Evolutionary conservation across 768 basidiomycete genomes (phyloP).

Genomic region (Mycena rebaudengoi): DNA sequence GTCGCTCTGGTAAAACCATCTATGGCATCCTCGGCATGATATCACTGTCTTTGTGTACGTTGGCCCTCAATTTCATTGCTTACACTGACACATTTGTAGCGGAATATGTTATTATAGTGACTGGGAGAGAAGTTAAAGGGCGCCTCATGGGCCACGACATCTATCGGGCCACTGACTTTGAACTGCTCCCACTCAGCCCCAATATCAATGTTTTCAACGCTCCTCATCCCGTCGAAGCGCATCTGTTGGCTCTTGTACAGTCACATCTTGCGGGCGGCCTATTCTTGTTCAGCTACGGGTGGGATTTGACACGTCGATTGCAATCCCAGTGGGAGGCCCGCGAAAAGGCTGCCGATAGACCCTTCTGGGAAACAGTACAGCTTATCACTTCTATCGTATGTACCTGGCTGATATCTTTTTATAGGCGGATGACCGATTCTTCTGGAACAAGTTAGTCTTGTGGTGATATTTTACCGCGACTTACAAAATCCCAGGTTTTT

Average conservation of each 20-base stretch:
- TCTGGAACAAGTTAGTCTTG: conserved; percentile 85
- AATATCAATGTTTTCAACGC: conserved; percentile 71
- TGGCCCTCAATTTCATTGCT: background rate
- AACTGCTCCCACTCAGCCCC: conserved; percentile 86
- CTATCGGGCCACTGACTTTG: conserved; percentile 90
- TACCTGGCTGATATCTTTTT: conserved; percentile 2
- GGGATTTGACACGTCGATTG: conserved; percentile 87
- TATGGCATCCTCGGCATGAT: conserved; percentile 83
- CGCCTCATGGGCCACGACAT: conserved; percentile 87
- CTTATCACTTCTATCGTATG: background rate
- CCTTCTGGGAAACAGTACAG: conserved; percentile 83
- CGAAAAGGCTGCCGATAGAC: conserved; percentile 58
- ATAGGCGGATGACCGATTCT: conserved; percentile 94
- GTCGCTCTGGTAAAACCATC: conserved; percentile 69
- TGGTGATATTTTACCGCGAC: conserved; percentile 64
- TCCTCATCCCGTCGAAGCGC: conserved; percentile 87
- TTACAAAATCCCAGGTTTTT: conserved; percentile 64
- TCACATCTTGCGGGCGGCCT: conserved; percentile 82
- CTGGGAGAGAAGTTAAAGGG: conserved; percentile 79
- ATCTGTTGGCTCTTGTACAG: conserved; percentile 85
- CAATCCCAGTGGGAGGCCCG: conserved; percentile 80
- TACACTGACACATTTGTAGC: conserved; percentile 54
- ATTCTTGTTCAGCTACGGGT: conserved; percentile 91
- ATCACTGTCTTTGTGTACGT: conserved; percentile 78
- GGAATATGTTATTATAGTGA: conserved; percentile 92